phyloP scores from a whole-genome alignment of 805 yeast genomes.

The Hanseniaspora meyeri region DNA sequence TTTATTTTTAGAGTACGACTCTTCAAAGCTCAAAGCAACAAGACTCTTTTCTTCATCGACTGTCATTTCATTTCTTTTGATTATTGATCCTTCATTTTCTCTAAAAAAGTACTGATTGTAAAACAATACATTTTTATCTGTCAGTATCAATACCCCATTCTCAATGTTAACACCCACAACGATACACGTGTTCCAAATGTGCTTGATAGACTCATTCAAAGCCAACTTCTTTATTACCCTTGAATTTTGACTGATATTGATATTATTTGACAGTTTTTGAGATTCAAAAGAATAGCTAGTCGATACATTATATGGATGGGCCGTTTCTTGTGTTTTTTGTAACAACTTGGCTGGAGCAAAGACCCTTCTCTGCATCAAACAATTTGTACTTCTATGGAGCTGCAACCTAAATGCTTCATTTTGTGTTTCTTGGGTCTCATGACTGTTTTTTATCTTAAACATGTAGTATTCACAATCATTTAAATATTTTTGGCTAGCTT shows the following conservation, averaged over 20 bases:
- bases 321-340: slow-evolving; percentile 18
- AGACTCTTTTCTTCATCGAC: background rate
- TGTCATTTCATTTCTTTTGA: slow-evolving; percentile 12
- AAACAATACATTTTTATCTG: slow-evolving; percentile 51
- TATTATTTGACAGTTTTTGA: background rate
- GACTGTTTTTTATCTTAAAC: background rate
- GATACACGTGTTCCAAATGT: slow-evolving; percentile 62
- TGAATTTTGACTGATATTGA: slow-evolving; percentile 46
- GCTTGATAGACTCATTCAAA: slow-evolving; percentile 58
- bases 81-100: background rate
- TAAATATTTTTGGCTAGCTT: slow-evolving; percentile 18
- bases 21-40: slow-evolving; percentile 4
- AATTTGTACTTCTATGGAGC: background rate
- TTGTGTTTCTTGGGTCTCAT: background rate
- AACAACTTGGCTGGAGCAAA: slow-evolving; percentile 26
- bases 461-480: background rate
- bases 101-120: slow-evolving; percentile 52
- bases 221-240: slow-evolving; percentile 58
- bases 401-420: background rate
- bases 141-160: slow-evolving; percentile 65
- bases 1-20: background rate
- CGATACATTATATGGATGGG: slow-evolving; percentile 27
- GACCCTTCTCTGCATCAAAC: slow-evolving; percentile 13
- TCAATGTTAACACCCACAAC: slow-evolving; percentile 64
- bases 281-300: slow-evolving; percentile 30